Base-by-base conservation (phyloP, 768 basidiomycete genomes). In the Guyanaporus albipodus region DNA sequence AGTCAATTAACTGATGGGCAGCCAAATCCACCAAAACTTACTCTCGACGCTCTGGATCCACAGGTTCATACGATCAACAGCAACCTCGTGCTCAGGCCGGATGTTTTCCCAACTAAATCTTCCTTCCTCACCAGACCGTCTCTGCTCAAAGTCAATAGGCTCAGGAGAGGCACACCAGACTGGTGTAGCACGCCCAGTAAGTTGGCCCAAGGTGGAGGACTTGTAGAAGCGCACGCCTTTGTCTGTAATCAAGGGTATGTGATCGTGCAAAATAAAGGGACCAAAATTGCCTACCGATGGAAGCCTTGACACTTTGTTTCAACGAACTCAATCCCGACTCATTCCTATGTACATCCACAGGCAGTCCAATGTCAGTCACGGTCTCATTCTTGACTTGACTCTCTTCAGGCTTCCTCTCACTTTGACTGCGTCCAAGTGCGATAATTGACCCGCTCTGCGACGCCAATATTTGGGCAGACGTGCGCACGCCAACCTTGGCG, bases 41-140 rank as follows among this genome's bases (percentile, higher is more conserved):
- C 89, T 84, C 67, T 91, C 88, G 14, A 90, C 85, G 48, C 81
- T 87, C 54, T 78, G 78, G 67, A 89, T 85, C 90, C 90, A 91
- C 42, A 85, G 69, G 2, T 80, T 76, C 84, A 91, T 82, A 42
- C 88, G 73, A 54, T 91, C 87, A 3, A 70, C 51, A 12, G 63
- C 66, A 4, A 63, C 52, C 37, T 66, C 61, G 17, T 50, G 55
- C 38, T 66, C 64, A 4, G 64, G 62, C 5, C 64, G 59, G 17
- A 68, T 68, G 18, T 66, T 52, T 44, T 66, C 64, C 62, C 67
- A 66, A 27, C 64, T 66, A 35, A 66, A 66, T 23, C 64, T 55
- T 24, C 67, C 64, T 42, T 60, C 66, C 33, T 66, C 64, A 19
- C 52, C 56, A 23, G 66, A 67, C 17, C 61, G 54, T 42, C 66